Base-by-base conservation (phyloP, 345 rosid genomes). In the Arabis hirsuta region DNA sequence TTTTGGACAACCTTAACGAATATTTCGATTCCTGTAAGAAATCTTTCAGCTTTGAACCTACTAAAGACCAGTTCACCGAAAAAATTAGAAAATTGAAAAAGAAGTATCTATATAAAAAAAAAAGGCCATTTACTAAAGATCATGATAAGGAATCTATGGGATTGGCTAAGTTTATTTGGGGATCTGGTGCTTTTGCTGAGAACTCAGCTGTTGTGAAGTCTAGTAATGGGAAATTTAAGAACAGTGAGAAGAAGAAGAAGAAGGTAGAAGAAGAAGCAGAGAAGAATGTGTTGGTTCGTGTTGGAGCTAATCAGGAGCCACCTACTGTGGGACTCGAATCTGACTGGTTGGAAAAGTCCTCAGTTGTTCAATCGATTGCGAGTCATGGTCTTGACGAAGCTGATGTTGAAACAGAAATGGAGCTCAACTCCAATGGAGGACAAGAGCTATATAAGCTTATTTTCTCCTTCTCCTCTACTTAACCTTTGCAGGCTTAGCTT, bases 51-150 rank as follows among this genome's bases (percentile, higher is more conserved):
- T 68, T 77, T 12, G 67, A 65, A 11, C 73, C 71, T 14, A 44
- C 61, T 7, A 71, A 44, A 39, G 42, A 0, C 45, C 85, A 85
- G 39, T 58, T 81, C 14, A 14, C 0, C 5, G 81, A 81, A 1
- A 85, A 85, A 57, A 71, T 85, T 29, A 65, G 78, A 36, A 38
- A 62, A 29, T 60, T 85, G 43, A 83, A 75, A 73, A 73, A 55
- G 45, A 82, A 81, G 59, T 85, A 65, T 44, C 47, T 51, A 4
- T 62, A 36, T 12, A 78, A 31, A 16, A 16, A 31, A 16, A 16
- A 31, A 56, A 44, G 52, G 6, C 34, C 39, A 24, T 69, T 76
- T 42, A 1, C 53, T 1, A 79, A 70, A 36, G 22, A 50, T 11
- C 89, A 83, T 42, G 84, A 81, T 12, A 10, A 50, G 0, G 58